Evolutionary conservation across 441 rosid genomes (phyloP).

Genomic region (Erodium texanum): DNA sequence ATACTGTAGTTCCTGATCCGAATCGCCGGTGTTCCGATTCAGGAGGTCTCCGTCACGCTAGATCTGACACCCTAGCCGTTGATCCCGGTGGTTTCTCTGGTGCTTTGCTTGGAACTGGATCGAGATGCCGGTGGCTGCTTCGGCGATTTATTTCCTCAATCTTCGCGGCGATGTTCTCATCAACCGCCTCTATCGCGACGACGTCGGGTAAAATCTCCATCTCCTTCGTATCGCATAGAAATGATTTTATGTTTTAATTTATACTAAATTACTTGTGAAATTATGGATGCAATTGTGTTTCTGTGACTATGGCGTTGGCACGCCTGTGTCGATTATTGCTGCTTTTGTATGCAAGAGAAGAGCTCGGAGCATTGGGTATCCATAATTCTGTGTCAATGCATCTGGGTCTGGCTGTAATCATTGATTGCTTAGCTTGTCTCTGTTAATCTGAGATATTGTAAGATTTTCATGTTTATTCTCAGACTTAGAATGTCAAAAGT

Average conservation of each 20-base stretch:
- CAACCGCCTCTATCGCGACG: conserved; percentile 94
- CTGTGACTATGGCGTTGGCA: neutral
- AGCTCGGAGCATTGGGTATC: too few species aligned
- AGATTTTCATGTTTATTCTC: neutral
- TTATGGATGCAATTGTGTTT: neutral
- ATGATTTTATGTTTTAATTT: neutral
- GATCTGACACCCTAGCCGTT: neutral
- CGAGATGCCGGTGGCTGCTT: conserved; percentile 9
- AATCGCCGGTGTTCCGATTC: neutral
- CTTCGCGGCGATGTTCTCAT: conserved; percentile 98
- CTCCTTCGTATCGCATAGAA: neutral
- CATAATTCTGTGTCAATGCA: too few species aligned
- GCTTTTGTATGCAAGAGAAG: neutral
- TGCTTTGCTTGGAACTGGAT: neutral
- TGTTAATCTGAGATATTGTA: neutral
- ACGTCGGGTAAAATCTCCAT: conserved; percentile 56
- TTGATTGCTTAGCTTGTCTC: neutral
- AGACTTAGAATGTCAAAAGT: neutral
- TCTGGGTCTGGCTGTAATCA: neutral
- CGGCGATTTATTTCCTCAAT: conserved; percentile 45
- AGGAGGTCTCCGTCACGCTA: neutral
- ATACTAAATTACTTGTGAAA: neutral
- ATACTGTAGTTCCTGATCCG: neutral
- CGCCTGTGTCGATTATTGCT: neutral
- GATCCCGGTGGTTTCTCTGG: neutral